A percentile compares a stretch with the other conserved stretches of the same genome.
These are phyloP conservation scores for Coemansia linderi DNA, from an alignment of 371 early-diverging fungal species.

Conservation along the genomic window DNA sequence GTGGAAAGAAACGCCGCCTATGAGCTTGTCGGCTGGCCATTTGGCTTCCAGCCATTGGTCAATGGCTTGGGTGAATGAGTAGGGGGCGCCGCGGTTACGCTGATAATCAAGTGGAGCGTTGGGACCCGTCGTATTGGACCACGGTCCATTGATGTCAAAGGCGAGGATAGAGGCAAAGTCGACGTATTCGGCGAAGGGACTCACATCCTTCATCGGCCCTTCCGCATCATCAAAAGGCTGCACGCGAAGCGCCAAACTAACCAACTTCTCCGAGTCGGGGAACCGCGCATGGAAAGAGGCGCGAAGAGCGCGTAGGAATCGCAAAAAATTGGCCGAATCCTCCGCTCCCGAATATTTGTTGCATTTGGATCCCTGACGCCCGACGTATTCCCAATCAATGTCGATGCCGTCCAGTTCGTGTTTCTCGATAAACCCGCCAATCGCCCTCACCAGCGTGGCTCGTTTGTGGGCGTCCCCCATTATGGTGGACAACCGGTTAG, in stretches of 20 bases:
- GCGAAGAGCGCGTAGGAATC: constrained; percentile 66
- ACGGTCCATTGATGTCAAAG: constrained; percentile 67
- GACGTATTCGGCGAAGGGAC: constrained; percentile 63
- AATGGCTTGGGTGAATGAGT: constrained; percentile 61
- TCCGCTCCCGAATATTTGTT: constrained; percentile 59
- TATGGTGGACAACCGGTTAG: constrained; percentile 53
- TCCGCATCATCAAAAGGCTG: constrained; percentile 61
- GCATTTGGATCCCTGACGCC: constrained; percentile 67
- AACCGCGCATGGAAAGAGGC: constrained; percentile 63
- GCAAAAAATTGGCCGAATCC: constrained; percentile 65
- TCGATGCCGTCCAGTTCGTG: constrained; percentile 60
- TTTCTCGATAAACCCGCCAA: constrained; percentile 55
- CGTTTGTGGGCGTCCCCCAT: constrained; percentile 53
- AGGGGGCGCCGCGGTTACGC: constrained; percentile 57
- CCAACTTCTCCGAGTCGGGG: constrained; percentile 58
- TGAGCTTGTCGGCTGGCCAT: constrained; percentile 65
- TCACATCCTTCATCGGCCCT: constrained; percentile 62
- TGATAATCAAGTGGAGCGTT: constrained; percentile 64
- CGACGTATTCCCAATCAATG: constrained; percentile 83
- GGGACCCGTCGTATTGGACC: constrained; percentile 65
- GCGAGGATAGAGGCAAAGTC: constrained; percentile 71
- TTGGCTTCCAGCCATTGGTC: constrained; percentile 64
- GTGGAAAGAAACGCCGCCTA: constrained; percentile 68
- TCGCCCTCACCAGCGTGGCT: constrained; percentile 56
- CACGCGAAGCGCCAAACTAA: constrained; percentile 73